Percentiles rank a stretch among this genome's conserved stretches.
Evolutionary conservation across 169 alveolate species (phyloP).

Genomic region (Cryptosporidium ubiquitum): DNA sequence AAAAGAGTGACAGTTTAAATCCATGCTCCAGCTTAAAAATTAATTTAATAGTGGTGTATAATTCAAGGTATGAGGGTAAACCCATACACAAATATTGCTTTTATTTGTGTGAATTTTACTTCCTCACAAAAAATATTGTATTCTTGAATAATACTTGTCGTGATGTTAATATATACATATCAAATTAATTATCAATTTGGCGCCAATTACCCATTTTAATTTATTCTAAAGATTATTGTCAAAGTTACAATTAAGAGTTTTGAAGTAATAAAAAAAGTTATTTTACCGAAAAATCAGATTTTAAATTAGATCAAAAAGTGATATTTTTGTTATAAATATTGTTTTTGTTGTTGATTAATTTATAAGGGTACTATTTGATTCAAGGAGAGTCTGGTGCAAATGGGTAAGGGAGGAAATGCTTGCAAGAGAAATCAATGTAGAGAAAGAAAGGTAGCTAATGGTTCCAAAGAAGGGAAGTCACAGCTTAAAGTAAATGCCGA

Average conservation of each 20-base stretch:
- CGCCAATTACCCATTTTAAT: not conserved
- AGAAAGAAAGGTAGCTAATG: constrained; percentile 46
- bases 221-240: not conserved
- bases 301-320: not conserved
- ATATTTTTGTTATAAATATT: not conserved
- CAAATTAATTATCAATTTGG: not conserved
- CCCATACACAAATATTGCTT: not conserved
- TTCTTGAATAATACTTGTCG: constrained; percentile 14
- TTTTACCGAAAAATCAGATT: not conserved
- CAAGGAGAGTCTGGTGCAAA: not conserved
- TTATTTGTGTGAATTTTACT: not conserved
- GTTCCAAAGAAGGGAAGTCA: constrained; percentile 65
- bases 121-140: not conserved
- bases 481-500: constrained; percentile 71
- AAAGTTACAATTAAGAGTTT: not conserved
- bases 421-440: constrained; percentile 70
- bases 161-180: not conserved
- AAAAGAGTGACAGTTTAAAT: not conserved
- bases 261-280: not conserved
- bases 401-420: constrained; percentile 75
- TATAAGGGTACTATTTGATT: not conserved
- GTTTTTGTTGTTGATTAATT: not conserved
- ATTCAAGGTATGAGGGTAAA: not conserved
- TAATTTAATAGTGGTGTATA: not conserved
- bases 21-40: not conserved